Evolutionary conservation across 306 rosid species (phyloP).

Genomic region (Castanopsis chinensis): DNA sequence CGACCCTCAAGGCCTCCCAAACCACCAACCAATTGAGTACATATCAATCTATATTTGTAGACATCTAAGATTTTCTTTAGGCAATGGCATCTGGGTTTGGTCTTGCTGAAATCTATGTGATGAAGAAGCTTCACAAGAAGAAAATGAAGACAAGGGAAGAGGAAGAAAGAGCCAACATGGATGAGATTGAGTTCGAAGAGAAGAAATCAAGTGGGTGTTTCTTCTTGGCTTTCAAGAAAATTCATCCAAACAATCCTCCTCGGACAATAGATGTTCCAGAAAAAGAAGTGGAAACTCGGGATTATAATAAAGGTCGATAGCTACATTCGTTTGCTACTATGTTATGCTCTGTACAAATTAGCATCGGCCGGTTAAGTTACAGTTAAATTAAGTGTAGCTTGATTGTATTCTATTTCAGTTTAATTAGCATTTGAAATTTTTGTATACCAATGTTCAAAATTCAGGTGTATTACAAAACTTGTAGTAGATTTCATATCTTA

Average conservation of each 20-base stretch:
- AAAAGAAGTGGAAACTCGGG: neutral
- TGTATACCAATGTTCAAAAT: too few species aligned
- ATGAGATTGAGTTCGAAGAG: neutral
- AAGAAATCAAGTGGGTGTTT: conserved; percentile 39
- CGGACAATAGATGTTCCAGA: neutral
- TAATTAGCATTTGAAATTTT: too few species aligned
- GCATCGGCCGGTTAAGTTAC: neutral
- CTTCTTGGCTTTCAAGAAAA: conserved; percentile 29
- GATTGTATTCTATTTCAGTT: too few species aligned
- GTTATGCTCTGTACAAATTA: neutral
- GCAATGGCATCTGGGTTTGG: conserved; percentile 15
- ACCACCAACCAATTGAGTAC: neutral
- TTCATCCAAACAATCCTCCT: neutral
- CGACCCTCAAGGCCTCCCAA: neutral
- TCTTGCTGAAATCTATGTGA: conserved; percentile 44
- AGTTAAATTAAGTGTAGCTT: neutral
- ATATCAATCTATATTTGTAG: too few species aligned
- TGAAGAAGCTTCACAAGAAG: conserved; percentile 37
- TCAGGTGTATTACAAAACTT: too few species aligned
- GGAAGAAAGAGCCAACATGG: conserved; percentile 11
- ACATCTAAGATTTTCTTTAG: neutral
- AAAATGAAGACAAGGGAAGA: conserved; percentile 37
- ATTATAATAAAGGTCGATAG: neutral
- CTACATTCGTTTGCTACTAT: neutral
- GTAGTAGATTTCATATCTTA: too few species aligned